Percentiles rank a stretch among this genome's conserved stretches.
Conservation (phyloP, 169 alveolate genomes). For the Cryptosporidium parvum region DNA sequence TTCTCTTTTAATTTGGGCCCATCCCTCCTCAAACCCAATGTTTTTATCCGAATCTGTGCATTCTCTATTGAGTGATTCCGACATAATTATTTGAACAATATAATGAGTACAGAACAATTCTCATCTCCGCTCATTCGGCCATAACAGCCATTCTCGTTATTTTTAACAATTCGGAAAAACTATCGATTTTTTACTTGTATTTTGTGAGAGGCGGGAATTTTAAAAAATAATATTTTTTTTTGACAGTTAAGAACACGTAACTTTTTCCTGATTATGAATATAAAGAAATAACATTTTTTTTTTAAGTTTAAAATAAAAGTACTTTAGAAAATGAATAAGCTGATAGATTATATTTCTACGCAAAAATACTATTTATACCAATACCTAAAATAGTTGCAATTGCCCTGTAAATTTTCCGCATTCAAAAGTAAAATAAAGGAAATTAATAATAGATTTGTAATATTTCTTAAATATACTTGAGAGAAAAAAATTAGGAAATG, state of each 20-base stretch:
- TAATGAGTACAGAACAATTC: not conserved
- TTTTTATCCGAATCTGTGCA: not conserved
- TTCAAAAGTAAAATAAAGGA: too few relatives aligned
- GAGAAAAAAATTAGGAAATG: too few relatives aligned
- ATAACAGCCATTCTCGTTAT: not conserved
- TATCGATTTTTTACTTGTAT: constrained; percentile 7
- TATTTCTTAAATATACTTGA: too few relatives aligned
- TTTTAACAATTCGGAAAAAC: not conserved
- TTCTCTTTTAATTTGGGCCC: constrained; percentile 59
- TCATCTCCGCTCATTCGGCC: not conserved
- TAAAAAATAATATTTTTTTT: too few relatives aligned
- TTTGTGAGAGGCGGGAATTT: constrained; percentile 19
- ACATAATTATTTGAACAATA: constrained; percentile 2
- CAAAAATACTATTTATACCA: too few relatives aligned
- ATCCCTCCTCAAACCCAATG: constrained; percentile 73
- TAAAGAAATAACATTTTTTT: too few relatives aligned
- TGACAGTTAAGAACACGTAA: not conserved
- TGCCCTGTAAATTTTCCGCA: not conserved
- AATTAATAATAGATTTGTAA: too few relatives aligned
- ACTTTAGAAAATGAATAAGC: too few relatives aligned
- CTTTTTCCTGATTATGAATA: too few relatives aligned
- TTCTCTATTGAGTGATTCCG: not conserved
- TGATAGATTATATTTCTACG: too few relatives aligned
- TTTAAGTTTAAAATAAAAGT: too few relatives aligned
- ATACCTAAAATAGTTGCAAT: too few relatives aligned